Evolutionary conservation across 208 protist genomes (phyloP), one percentile per base, ranked within the genome.

Genomic region (Angomonas ambiguus): DNA sequence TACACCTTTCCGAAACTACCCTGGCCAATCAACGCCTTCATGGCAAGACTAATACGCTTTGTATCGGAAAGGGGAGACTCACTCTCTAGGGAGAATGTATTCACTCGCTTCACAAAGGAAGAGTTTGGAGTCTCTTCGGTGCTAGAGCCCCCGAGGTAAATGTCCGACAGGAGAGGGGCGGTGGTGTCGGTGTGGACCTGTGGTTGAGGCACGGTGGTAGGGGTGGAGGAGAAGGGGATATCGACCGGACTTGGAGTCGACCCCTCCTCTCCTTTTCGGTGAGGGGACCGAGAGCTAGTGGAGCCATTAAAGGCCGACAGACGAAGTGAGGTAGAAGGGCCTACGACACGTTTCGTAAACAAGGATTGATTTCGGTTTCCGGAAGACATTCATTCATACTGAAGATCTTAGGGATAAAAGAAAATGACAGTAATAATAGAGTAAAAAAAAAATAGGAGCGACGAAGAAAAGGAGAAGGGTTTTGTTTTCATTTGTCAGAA

Each of bases 1-100:
- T 87, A 95, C 5, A 95, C 90, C 56, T 87, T 76, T 34, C 87
- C 90, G 73, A 83, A 93, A 75, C 90, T 95, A 24, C 90, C 90
- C 51, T 88, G 87, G 20, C 90, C 90, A 64, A 95, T 93, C 8
- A 95, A 65, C 24, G 83, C 90, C 51, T 83, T 85, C 22, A 77
- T 75, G 16, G 83, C 79, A 16, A 91, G 71, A 53, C 77, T 86
- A n/a, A 88, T 73, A 27, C n/a, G 27, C n/a, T 27, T 56, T 27
- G 24, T 5, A 20, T 5, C 6, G n/a, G 24, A 56, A 27, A 8
- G 24, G 16, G 10, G 49, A 20, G 27, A 24, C 49, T 56, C 49
- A 45, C 16, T 16, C 38, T 45, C 38, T 45, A n/a, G 38, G 38
- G 38, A 8, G 38, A 45, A 8, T 16, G 38, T 16, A 16, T 16